Base-by-base conservation (phyloP, 106 monocot genomes). In the Phalaenopsis equestris region DNA sequence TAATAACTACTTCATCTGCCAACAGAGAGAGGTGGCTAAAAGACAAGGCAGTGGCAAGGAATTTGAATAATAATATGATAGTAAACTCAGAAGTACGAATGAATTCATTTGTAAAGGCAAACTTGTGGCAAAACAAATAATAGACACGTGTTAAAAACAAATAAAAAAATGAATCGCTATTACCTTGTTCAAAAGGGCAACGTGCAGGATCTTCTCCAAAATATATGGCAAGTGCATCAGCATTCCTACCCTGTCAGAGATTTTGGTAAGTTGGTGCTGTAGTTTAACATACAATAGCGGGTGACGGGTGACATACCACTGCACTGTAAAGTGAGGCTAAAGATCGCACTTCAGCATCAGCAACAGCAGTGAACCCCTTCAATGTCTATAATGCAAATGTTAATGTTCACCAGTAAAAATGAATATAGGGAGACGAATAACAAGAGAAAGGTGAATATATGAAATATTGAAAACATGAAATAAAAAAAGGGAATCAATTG, bases 121-220 rank as follows among this genome's bases (percentile, higher is more conserved):
- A 8, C 10, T 23, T 21, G 64, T 21, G 23, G 64, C 23, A 6
- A 65, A 7, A 52, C 12, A 65, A 47, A 78, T 23, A 23, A 23
- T 24, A 65, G 24, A 77, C 1, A 72, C 12, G 23, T 56, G 24
- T 18, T 39, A 14, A 56, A 15, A 52, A 48, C 7, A 30, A 30
- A 52, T 52, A 3, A 12, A 52, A 52, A 39, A 23, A 52, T 21
- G 11, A 55, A 17, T 56, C 18, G 46, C 58, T 45, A 38, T 77
- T 83, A 89, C 91, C 91, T 89, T 88, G 86, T 77, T 91, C 91
- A 83, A 87, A 91, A 38, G 89, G 91, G 81, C 85, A 91, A 36
- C 84, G 83, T 43, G 81, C 79, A 57, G 88, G 88, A 86, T 89
- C 91, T 88, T 88, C 86, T 3, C 88, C 86, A 80, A 88, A 89